These are phyloP conservation scores for Pouteria glomerata DNA, from an alignment of 148 eudicot species.

Conservation along the genomic window DNA sequence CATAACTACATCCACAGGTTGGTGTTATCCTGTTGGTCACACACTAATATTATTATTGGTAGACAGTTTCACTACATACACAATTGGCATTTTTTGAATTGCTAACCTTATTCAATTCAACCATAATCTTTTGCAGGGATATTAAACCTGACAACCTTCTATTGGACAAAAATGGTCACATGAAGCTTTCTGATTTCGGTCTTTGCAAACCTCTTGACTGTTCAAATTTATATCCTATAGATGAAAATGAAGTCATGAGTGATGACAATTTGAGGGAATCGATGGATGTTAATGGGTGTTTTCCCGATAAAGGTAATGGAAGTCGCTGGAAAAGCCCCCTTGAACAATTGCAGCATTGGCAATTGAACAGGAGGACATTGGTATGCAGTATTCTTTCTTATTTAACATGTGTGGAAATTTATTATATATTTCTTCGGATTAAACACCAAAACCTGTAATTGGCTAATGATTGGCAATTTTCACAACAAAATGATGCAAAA, in stretches of 20 bases:
- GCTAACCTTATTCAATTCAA: background rate
- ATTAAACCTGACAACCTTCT: conserved; percentile 75
- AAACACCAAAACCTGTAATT: background rate
- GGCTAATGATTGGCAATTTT: background rate
- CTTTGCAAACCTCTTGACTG: conserved; percentile 81
- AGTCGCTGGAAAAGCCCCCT: conserved; percentile 46
- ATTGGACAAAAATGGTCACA: conserved; percentile 60
- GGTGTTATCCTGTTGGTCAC: background rate
- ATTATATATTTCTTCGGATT: background rate
- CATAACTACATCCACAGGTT: conserved; percentile 76
- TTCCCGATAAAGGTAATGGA: conserved; percentile 25
- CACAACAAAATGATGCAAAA: background rate
- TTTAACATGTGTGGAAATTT: background rate
- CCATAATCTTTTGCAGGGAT: conserved; percentile 37
- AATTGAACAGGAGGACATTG: conserved; percentile 61
- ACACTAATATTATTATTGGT: background rate
- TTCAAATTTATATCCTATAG: conserved; percentile 35
- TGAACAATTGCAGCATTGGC: conserved; percentile 71
- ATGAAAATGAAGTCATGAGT: conserved; percentile 33
- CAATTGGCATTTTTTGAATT: background rate
- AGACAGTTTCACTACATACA: background rate
- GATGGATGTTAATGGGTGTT: conserved; percentile 20
- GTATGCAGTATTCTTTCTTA: conserved; percentile 21
- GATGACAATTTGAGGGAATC: conserved; percentile 28
- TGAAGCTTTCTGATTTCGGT: conserved; percentile 80